These are phyloP conservation scores for Lojkania enalia DNA, from an alignment of 2,329 filamentous ascomycete species.

Conservation along the genomic window DNA sequence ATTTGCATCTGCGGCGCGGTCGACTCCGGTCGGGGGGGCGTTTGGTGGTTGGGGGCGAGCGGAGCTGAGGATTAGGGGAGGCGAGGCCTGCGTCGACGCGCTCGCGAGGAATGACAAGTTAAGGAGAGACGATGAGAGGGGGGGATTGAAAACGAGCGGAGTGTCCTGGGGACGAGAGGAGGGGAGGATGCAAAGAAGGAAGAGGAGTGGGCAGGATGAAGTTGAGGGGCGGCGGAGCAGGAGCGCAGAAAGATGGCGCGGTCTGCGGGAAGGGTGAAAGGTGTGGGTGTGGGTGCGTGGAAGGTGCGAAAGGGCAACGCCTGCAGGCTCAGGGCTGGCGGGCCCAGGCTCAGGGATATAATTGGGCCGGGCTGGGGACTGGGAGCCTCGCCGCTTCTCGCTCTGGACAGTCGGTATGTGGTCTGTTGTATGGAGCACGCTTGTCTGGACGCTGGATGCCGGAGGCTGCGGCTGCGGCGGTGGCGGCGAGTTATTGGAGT, in stretches of 20 bases:
- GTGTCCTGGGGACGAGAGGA: conserved; percentile 27
- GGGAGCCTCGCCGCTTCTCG: background rate
- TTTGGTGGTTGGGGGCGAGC: background rate
- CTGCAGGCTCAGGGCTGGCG: conserved; percentile 1
- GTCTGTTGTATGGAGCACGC: too few relatives aligned
- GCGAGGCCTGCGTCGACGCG: conserved; percentile 12
- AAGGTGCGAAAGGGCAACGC: background rate
- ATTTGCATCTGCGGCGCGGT: conserved; percentile 34
- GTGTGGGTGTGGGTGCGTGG: background rate
- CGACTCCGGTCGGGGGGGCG: background rate
- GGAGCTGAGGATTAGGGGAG: conserved; percentile 1
- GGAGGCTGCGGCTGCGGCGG: too few relatives aligned
- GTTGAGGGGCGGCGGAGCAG: conserved; percentile 8
- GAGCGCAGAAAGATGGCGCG: conserved; percentile 2
- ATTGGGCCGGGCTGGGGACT: conserved; percentile 1
- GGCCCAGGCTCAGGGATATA: conserved; percentile 3
- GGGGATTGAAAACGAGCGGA: conserved; percentile 31
- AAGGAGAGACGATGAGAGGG: conserved; percentile 8
- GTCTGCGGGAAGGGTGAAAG: background rate
- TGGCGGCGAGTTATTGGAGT: too few relatives aligned
- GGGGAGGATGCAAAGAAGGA: too few relatives aligned
- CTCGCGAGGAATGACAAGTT: conserved; percentile 6
- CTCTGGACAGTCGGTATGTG: too few relatives aligned
- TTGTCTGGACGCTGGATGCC: too few relatives aligned
- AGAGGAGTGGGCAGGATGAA: conserved; percentile 2